Evolutionary conservation across 202 grass and related monocot species (phyloP), one percentile per base, ranked within the genome.

Genomic region (Dendrocalamus latiflorus): DNA sequence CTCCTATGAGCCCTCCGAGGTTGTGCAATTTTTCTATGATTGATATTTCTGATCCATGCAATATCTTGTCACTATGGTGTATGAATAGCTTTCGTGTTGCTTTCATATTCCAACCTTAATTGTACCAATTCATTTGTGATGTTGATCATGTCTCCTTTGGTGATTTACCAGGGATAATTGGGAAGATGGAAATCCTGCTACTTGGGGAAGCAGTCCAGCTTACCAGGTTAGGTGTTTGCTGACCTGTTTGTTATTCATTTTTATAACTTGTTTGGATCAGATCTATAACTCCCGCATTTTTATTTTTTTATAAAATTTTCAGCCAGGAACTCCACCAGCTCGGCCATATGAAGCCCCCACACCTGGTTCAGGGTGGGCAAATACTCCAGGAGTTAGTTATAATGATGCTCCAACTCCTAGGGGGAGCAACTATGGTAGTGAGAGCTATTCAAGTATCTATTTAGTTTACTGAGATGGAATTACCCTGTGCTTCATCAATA

Each of bases 1-100:
- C 93, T 88, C 93, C 91, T 53, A 96, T 96, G 96, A 99, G 96
- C 39, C 96, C 96, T 89, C 88, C 96, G 36, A 99, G 96, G 96
- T 99, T 95, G 68, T 86, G 26, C 33, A 37, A 17, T 72, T 81
- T 78, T 47, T 67, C 13, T 66, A 50, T 54, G 64, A 5, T 57
- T 70, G 21, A 84, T 75, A 72, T 75, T 49, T 75, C 43, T 83
- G 61, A 49, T 85, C 62, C 24, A 54, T 78, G 39, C 8, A 61
- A 68, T 39, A 41, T 51, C 4, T 59, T 67, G 9, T 36, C 15
- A 34, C 15, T 77, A 75, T 49, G 49, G 30, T 74, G 21, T 58
- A 74, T 54, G 21, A 14, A 6, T 66, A 39, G 9, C 22, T 30
- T 72, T 44, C 18, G 24, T 74, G 44, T 68, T 38, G 15, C 38